Percentiles rank a stretch among this genome's conserved stretches.
Conservation (phyloP, 108 stramenopile species). For the Bacterosira constricta region DNA sequence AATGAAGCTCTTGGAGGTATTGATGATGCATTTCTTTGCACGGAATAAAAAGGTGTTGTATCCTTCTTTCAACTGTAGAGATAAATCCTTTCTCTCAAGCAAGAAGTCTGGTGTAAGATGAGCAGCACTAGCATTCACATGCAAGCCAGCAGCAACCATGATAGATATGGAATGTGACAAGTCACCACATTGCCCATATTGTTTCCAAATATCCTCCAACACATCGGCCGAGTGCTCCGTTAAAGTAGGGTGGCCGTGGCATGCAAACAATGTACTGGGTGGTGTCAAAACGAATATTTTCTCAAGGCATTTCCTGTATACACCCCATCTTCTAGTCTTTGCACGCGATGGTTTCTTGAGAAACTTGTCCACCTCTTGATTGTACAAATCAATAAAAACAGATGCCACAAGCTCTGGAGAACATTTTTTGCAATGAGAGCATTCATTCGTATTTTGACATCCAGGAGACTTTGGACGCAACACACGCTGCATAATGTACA, state of each 20-base stretch:
- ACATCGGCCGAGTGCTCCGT: constrained; percentile 25
- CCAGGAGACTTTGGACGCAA: neutral
- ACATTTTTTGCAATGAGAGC: neutral
- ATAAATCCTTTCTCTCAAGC: constrained; percentile 1
- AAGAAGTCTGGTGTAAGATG: neutral
- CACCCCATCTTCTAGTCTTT: constrained; percentile 40
- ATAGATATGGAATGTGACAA: constrained; percentile 24
- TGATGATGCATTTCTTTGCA: constrained; percentile 37
- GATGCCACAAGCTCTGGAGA: constrained; percentile 17
- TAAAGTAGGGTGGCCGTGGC: constrained; percentile 9
- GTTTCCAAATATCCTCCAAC: constrained; percentile 26
- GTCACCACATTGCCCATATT: constrained; percentile 35
- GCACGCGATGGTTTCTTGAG: constrained; percentile 26
- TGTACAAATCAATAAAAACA: constrained; percentile 32
- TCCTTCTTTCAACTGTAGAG: constrained; percentile 10
- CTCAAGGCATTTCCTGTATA: constrained; percentile 41
- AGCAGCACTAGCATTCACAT: constrained; percentile 29
- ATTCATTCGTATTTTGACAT: neutral
- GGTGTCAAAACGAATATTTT: constrained; percentile 36
- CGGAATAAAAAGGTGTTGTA: constrained; percentile 28
- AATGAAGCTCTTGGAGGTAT: neutral
- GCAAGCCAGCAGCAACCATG: constrained; percentile 46
- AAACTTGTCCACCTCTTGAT: constrained; percentile 31
- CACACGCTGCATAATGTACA: constrained; percentile 17
- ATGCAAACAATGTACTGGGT: constrained; percentile 20